A percentile compares a stretch with the other conserved stretches of the same genome.
These are phyloP conservation scores for Ophiostoma montium DNA, from an alignment of 2,329 filamentous ascomycete species.

Conservation along the genomic window DNA sequence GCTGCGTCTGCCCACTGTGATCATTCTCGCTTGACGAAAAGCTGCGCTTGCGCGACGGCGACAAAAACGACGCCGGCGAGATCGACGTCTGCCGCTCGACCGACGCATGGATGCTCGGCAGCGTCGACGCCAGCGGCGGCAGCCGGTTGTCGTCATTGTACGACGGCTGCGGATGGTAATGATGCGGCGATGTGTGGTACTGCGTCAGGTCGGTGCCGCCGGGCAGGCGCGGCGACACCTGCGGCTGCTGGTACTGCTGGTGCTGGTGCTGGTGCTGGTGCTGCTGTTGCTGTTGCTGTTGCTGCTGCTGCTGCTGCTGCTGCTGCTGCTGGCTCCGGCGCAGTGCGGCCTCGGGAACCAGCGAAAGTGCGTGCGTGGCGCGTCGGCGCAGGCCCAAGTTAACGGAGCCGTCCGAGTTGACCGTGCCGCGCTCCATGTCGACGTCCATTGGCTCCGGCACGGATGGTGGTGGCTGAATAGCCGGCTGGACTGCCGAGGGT, in stretches of 20 bases:
- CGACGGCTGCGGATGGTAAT: slow-evolving; percentile 15
- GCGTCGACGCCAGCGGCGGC: slow-evolving; percentile 28
- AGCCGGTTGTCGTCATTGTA: slow-evolving; percentile 43
- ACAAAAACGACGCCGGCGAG: slow-evolving; percentile 46
- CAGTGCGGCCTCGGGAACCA: slow-evolving; percentile 31
- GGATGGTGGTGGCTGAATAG: not conserved
- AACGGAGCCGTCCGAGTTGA: slow-evolving; percentile 51
- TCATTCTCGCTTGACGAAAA: slow-evolving; percentile 48
- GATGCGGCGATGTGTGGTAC: slow-evolving; percentile 31
- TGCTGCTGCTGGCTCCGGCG: slow-evolving; percentile 25
- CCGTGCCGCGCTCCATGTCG: slow-evolving; percentile 34
- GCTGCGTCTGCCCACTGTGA: not conserved
- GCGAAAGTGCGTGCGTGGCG: slow-evolving; percentile 29
- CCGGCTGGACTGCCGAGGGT: not conserved
- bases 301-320: slow-evolving; percentile 9
- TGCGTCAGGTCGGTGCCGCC: slow-evolving; percentile 31
- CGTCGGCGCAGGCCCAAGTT: slow-evolving; percentile 44
- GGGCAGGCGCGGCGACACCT: slow-evolving; percentile 24
- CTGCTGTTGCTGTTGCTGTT: slow-evolving; percentile 20
- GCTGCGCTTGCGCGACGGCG: slow-evolving; percentile 49
- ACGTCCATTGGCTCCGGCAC: slow-evolving; percentile 1
- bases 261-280: slow-evolving; percentile 17
- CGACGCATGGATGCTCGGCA: slow-evolving; percentile 29
- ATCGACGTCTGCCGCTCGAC: slow-evolving; percentile 41
- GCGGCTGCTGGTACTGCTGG: slow-evolving; percentile 14